phyloP scores from a whole-genome alignment of 2,329 filamentous ascomycete genomes.

The Zasmidium cellare region DNA sequence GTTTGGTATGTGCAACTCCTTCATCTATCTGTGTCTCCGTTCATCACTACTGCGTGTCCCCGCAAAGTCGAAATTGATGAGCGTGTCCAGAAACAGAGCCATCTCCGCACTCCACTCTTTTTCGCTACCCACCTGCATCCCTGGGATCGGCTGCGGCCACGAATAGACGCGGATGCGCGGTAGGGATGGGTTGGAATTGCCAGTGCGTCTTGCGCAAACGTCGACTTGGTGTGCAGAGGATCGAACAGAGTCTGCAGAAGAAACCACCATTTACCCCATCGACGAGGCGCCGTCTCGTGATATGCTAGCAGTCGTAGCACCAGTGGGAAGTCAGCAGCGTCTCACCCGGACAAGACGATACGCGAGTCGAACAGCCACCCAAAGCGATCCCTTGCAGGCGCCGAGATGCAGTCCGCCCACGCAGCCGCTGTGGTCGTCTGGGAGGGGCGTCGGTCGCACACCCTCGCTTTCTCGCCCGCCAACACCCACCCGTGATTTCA shows the following conservation, averaged over 20 bases:
- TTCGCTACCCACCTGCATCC: not conserved
- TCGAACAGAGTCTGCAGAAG: not conserved
- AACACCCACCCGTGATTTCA: conserved; percentile 7
- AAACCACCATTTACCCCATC: not conserved
- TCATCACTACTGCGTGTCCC: not conserved
- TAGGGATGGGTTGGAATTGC: not conserved
- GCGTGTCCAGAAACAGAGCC: no score
- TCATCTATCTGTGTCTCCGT: not conserved
- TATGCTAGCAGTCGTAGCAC: not conserved
- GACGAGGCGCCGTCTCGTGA: no score
- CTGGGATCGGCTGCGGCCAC: not conserved
- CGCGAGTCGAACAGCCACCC: conserved; percentile 1
- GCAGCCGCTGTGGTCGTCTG: conserved; percentile 1
- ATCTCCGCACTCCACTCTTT: not conserved
- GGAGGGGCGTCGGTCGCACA: conserved; percentile 12
- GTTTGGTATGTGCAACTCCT: not conserved
- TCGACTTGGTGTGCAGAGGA: not conserved
- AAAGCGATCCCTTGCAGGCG: conserved; percentile 10
- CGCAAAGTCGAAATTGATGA: no score
- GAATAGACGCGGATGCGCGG: not conserved
- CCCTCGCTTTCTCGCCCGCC: conserved; percentile 4
- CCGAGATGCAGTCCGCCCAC: conserved; percentile 12
- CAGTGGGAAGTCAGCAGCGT: conserved; percentile 4
- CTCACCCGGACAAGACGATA: conserved; percentile 5
- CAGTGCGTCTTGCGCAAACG: not conserved